Conservation (phyloP, 2,329 filamentous ascomycete species). For the Exophiala sp. region DNA sequence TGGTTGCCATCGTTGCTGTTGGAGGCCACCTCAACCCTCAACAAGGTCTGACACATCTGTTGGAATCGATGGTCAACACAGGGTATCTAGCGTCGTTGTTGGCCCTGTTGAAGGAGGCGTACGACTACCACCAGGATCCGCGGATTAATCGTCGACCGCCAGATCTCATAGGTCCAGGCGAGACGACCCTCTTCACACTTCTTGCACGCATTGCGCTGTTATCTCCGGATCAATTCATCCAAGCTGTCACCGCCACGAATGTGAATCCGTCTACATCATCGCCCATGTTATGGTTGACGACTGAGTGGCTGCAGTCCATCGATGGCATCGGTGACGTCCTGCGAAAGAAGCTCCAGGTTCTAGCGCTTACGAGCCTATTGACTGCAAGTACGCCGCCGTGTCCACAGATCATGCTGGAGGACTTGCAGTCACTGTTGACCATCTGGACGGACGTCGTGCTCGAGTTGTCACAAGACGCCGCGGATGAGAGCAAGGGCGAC, state of each 20-base stretch:
- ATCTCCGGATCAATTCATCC: slow-evolving; percentile 65
- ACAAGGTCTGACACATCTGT: slow-evolving; percentile 44
- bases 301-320: slow-evolving; percentile 49
- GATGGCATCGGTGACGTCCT: slow-evolving; percentile 46
- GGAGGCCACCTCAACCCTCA: slow-evolving; percentile 33
- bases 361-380: slow-evolving; percentile 46
- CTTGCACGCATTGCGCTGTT: slow-evolving; percentile 74
- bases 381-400: slow-evolving; percentile 35
- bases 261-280: slow-evolving; percentile 6
- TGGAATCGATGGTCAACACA: slow-evolving; percentile 50
- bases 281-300: slow-evolving; percentile 42
- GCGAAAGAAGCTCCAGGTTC: slow-evolving; percentile 46
- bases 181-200: slow-evolving; percentile 82
- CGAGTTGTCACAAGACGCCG: slow-evolving; percentile 42
- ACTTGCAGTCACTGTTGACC: slow-evolving; percentile 45
- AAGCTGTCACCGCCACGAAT: slow-evolving; percentile 42
- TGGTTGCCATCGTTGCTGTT: slow-evolving; percentile 33
- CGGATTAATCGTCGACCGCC: slow-evolving; percentile 71
- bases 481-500: slow-evolving; percentile 39
- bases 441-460: slow-evolving; percentile 47
- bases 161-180: slow-evolving; percentile 68
- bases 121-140: slow-evolving; percentile 72
- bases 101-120: slow-evolving; percentile 63
- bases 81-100: slow-evolving; percentile 45
- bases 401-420: slow-evolving; percentile 40